Evolutionary conservation across 768 basidiomycete genomes (phyloP).

Genomic region (Gyrodon lividus): DNA sequence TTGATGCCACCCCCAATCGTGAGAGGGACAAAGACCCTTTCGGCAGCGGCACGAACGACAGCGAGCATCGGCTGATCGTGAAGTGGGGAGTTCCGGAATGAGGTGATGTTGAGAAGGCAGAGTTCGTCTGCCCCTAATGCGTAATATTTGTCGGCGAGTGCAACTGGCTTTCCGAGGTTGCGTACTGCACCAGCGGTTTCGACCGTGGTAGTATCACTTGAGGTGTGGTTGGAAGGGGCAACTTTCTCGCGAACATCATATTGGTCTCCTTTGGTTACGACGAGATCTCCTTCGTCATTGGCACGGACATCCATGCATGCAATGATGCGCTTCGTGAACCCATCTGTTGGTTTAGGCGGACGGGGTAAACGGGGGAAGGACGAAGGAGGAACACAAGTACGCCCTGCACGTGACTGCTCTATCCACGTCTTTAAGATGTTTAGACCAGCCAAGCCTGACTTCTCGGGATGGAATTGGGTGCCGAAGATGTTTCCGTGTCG

Average conservation of each 20-base stretch:
- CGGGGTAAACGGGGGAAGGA: constrained; percentile 30
- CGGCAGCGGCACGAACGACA: constrained; percentile 86
- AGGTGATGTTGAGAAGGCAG: constrained; percentile 98
- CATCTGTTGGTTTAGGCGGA: constrained; percentile 48
- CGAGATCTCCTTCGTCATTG: constrained; percentile 94
- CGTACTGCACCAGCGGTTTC: constrained; percentile 75
- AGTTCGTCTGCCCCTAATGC: constrained; percentile 90
- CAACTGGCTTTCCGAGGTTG: constrained; percentile 96
- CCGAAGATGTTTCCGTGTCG: constrained; percentile 84
- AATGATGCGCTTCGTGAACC: constrained; percentile 90
- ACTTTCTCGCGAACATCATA: constrained; percentile 93
- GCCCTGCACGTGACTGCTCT: constrained; percentile 45
- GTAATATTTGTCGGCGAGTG: constrained; percentile 86
- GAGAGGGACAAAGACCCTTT: constrained; percentile 92
- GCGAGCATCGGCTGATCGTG: constrained; percentile 98
- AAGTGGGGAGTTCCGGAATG: constrained; percentile 94
- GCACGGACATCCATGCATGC: constrained; percentile 98
- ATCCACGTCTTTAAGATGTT: constrained; percentile 81
- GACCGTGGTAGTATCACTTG: constrained; percentile 27
- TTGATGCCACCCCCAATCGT: constrained; percentile 99
- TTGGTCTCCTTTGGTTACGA: constrained; percentile 99
- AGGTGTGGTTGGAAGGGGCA: constrained; percentile 17
- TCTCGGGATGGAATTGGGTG: constrained; percentile 98
- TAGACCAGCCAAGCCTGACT: constrained; percentile 88
- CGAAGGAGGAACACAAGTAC: constrained; percentile 34